Evolutionary conservation across 2,329 filamentous ascomycete genomes (phyloP), one percentile per base, ranked within the genome.

Genomic region (Macrophomina pseudophaseolina): DNA sequence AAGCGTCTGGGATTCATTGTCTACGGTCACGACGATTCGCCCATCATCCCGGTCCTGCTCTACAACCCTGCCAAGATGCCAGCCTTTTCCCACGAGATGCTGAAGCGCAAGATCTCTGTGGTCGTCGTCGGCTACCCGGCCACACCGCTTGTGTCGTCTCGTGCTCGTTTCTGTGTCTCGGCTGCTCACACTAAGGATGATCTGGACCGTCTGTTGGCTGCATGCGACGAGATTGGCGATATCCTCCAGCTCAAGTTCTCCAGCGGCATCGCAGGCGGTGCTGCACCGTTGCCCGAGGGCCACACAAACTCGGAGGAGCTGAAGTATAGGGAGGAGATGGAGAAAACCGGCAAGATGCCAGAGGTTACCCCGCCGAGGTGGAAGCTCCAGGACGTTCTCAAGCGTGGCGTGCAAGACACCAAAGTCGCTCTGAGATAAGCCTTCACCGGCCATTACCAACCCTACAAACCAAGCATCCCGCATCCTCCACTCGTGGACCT

Each of bases 21-120:
- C 65, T 97, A 96, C 76, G 95, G 95, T 69, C 94, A 98, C 78
- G 95, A 99, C 76, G 95, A 99, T 81, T 97, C 94, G 5, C 95
- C 95, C 66, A 98, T 99, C 73, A 93, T 99, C 72, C 95, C 95
- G 64, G 80, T 99, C 71, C 87, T 97, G 75, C 88, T 99, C 33
- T 99, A 97, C 85, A 93, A 98, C 81, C 95, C 95, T n/a, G 95
- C 92, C 74, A 99, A 99, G 83, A 97, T 99, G 85, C 92, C 94
- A 4, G 94, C 95, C 67, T 99, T 99, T 80, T 97, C 93, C 59
- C 95, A 97, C 77, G 95, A 98, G 80, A 98, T 99, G 95, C 87
- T 98, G 68, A 92, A 92, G 82, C 92, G 95, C 75, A 98, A 97
- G 80, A 98, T 99, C 72, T 95, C 94, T 0, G 92, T 98, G 62